Evolutionary conservation across 257 asterid species (phyloP), one percentile per base, ranked within the genome.

Genomic region (Jaltomata sinuosa): DNA sequence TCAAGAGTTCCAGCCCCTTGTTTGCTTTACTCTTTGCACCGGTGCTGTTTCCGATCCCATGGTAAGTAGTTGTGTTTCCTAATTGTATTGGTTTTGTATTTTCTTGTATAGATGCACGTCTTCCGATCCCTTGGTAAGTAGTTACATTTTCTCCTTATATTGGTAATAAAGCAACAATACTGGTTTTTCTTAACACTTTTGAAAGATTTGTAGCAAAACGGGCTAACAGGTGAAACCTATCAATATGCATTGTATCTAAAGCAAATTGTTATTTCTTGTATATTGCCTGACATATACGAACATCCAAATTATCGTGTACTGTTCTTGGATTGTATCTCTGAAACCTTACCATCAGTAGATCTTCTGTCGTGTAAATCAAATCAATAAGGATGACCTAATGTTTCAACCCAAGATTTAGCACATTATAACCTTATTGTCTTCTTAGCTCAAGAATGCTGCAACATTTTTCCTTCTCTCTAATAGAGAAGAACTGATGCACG

Each of bases 1-100:
- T 74, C 87, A 67, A 84, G 79, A 83, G 57, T 69, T 79, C n/a
- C 90, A 90, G 82, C 92, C 93, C 69, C 92, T 91, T 69, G 90
- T 89, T 83, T 89, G 92, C 86, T 92, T 92, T 84, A 89, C 94
- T 52, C 90, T 90, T 34, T 92, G 93, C 72, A 88, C 91, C 1
- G 95, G 93, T 61, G 91, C 92, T 85, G 82, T 86, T 86, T 92
- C 95, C 64, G 93, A 92, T 86, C 95, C 93, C 83, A 59, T 83
- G 92, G 94, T 91, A 89, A 84, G 31, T 54, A 59, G 42, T 49
- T 16, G 2, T 29, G 82, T 77, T 77, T 49, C 21, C 2, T 77
- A 27, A 18, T 77, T 77, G 11, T 11, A 49, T 77, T 32, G 40
- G 9, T 32, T 67, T 67, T 18, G 4, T 31, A 1, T 76, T 25